These are phyloP conservation scores for Ceratopteris richardii DNA, from an alignment of 75 land plant species.

Conservation along the genomic window DNA sequence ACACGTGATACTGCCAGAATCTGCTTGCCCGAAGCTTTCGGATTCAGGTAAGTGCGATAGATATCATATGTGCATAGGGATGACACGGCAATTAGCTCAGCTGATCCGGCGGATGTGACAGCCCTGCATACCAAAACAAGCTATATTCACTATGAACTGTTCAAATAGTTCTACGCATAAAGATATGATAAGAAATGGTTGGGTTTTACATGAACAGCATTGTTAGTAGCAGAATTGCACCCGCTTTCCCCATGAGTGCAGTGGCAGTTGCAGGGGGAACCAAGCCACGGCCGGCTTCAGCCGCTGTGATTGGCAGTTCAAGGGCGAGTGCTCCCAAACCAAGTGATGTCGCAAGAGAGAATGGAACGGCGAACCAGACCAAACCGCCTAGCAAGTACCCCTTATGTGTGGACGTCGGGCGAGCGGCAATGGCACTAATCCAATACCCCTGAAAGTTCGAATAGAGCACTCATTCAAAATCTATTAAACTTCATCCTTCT, in stretches of 20 bases:
- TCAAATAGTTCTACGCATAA: no score
- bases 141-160: no score
- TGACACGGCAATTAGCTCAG: no score
- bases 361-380: slow-evolving; percentile 97
- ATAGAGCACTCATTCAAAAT: no score
- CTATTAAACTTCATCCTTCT: no score
- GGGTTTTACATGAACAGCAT: slow-evolving; percentile 97
- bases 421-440: slow-evolving; percentile 85
- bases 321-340: slow-evolving; percentile 95
- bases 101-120: no score
- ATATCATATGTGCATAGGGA: no score
- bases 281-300: slow-evolving; percentile 76
- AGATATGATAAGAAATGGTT: neutral
- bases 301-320: slow-evolving; percentile 83
- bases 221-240: slow-evolving; percentile 84
- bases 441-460: slow-evolving; percentile 70
- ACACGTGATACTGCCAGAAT: no score
- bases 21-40: no score
- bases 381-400: slow-evolving; percentile 91
- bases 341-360: slow-evolving; percentile 87
- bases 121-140: no score
- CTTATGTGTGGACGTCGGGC: slow-evolving; percentile 92
- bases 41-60: no score
- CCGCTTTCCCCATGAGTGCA: slow-evolving; percentile 88
- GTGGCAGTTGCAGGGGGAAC: slow-evolving; percentile 91